Evolutionary conservation across 228 moss, liverwort and hornwort species (phyloP), one percentile per base, ranked within the genome.

Genomic region (Sphagnum fallax): DNA sequence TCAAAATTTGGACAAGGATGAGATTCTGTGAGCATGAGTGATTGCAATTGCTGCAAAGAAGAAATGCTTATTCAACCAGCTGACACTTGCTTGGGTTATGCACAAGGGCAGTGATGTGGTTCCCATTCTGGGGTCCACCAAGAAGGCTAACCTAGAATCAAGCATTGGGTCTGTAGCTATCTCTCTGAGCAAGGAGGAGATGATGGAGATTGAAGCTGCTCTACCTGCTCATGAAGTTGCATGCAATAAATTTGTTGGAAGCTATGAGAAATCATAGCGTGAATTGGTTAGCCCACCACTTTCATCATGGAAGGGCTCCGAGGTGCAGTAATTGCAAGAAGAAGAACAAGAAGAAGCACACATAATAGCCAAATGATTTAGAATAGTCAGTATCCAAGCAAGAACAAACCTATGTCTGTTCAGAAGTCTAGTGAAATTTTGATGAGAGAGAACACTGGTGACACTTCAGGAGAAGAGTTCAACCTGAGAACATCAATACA

Each of bases 1-100:
- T 2, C 84, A 87, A 59, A 84, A 82, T 68, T 10, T 78, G 32
- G 75, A 16, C 8, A 80, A 77, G 65, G 87, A 87, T 50, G 69
- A 68, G 68, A 4, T 4, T 61, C 12, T 89, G 7, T 77, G 52
- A 47, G 74, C 70, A 16, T 69, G 63, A 9, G 70, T 89, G 8
- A 67, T 66, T 60, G 58, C 57, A 10, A 74, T 84, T 8, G 82
- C 75, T 3, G 13, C 57, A 4, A 73, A 73, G 50, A 87, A 78
- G 67, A 75, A 80, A 2, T 82, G 78, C 10, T 66, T 82, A 5
- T 49, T 74, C 6, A 77, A 74, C 16, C 77, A 77, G 70, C 69
- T 80, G 59, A 72, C 80, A 5, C 48, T 80, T 3, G 77, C 80
- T 13, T 80, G 80, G 80, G 66, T 80, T 4, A 72, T 76, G 10